Conservation (phyloP, 768 basidiomycete species). For the Suillus subaureus region DNA sequence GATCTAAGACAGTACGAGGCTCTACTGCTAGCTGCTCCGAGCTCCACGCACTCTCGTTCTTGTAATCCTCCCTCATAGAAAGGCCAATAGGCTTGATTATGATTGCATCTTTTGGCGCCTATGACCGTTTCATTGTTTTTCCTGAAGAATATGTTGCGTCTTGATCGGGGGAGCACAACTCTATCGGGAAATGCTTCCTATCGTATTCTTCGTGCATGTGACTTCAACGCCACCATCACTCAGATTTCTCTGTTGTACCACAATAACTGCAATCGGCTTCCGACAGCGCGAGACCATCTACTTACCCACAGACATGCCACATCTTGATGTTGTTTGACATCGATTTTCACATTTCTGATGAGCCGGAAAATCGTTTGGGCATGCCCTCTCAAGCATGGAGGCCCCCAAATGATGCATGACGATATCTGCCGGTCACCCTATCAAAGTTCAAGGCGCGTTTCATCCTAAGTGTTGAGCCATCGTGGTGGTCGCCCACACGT, state of each 20-base stretch:
- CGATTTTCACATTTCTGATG: background rate
- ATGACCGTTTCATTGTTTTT: background rate
- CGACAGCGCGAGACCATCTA: background rate
- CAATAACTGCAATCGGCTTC: background rate
- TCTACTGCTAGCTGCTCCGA: background rate
- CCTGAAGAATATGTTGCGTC: background rate
- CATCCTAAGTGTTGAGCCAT: background rate
- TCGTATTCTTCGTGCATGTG: background rate
- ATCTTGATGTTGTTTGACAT: slow-evolving; percentile 1
- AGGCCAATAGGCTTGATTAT: background rate
- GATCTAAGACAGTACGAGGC: background rate
- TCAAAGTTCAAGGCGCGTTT: slow-evolving; percentile 1
- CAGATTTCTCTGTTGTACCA: background rate
- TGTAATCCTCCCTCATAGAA: background rate
- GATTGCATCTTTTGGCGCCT: background rate
- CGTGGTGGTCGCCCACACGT: too few species aligned
- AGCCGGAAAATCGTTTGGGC: background rate
- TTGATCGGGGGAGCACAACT: background rate
- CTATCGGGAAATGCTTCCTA: background rate
- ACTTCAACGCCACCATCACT: background rate
- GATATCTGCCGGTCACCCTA: background rate
- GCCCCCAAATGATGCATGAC: background rate
- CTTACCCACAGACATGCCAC: background rate
- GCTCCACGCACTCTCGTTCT: background rate
- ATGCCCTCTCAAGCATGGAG: background rate